Evolutionary conservation across 2,329 filamentous ascomycete species (phyloP), one percentile per base, ranked within the genome.

Genomic region (Capronia americana): DNA sequence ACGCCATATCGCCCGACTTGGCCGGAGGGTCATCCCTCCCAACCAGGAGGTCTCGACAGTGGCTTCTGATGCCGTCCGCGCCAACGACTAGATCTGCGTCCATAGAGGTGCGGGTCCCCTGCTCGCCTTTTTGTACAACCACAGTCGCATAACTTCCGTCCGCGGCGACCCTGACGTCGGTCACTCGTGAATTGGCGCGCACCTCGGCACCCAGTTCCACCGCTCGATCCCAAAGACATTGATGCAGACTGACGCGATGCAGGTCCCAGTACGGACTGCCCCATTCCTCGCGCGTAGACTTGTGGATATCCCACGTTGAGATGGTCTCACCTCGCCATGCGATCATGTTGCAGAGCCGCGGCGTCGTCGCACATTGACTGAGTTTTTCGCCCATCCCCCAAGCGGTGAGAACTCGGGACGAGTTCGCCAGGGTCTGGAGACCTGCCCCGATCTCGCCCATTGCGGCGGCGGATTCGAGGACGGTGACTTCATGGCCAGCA

Each of bases 1-100:
- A 87, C 2, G 85, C 85, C 44, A 87, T 73, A 72, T 87, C 85
- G 1, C 85, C 85, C 0, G 85, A 87, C 57, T 81, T 78, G 11
- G 79, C 73, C 1, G 84, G 83, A 0, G 81, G 80, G 69, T 83
- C 79, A 0, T 75, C 71, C 17, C 75, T 74, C 2, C 79, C 79
- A 10, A 85, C 70, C 20, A 86, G 75, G 8, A 77, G 73, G 63
- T 82, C 78, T 8, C 84, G 79, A 56, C 79, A 79, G 51, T 72
- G 65, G 8, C 78, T 80, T 73, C 80, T 82, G 53, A 84, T 77
- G 1, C 83, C 83, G 71, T 85, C 83, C 7, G 82, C 79, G 12
- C 81, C 82, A 57, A 85, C 74, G 5, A 85, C 72, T 2, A 83
- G 71, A 69, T 85, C 82, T 3, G 73, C 68, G 32, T 66, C 53